A percentile compares a stretch with the other conserved stretches of the same genome.
These are phyloP conservation scores for Pulveroboletus sp. DNA, from an alignment of 768 basidiomycete species.

Conservation along the genomic window DNA sequence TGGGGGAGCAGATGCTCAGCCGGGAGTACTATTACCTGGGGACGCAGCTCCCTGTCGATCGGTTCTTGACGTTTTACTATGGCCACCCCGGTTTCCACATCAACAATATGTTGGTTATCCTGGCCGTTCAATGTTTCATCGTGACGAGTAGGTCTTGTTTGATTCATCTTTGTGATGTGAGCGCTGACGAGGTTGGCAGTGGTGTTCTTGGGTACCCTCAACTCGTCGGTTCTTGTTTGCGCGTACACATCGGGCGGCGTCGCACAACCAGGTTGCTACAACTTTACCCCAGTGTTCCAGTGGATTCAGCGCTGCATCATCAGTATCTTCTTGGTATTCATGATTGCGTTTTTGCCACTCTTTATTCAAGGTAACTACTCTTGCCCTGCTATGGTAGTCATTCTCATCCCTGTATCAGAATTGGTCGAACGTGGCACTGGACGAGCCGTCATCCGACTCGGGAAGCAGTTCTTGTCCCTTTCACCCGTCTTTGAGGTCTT, in stretches of 20 bases:
- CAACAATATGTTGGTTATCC: conserved; percentile 98
- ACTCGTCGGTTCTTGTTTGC: conserved; percentile 78
- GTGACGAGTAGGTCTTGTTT: conserved; percentile 66
- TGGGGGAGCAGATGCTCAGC: conserved; percentile 99
- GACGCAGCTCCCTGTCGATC: conserved; percentile 95
- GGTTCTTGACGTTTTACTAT: conserved; percentile 99
- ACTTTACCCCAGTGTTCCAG: conserved; percentile 86
- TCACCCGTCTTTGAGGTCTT: conserved; percentile 98
- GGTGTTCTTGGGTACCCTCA: conserved; percentile 93
- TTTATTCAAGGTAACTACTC: conserved; percentile 81
- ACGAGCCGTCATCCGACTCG: conserved; percentile 86
- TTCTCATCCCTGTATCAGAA: conserved; percentile 47
- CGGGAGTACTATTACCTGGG: conserved; percentile 99
- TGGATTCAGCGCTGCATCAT: conserved; percentile 98
- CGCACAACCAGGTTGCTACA: conserved; percentile 89
- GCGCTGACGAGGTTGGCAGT: conserved; percentile 46
- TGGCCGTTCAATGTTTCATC: conserved; percentile 95
- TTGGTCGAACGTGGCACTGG: conserved; percentile 92
- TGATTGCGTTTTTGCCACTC: conserved; percentile 92
- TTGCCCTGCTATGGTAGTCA: conserved; percentile 12
- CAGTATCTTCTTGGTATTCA: conserved; percentile 97
- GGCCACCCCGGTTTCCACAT: conserved; percentile 99
- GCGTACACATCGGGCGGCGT: conserved; percentile 69
- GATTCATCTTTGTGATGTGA: not conserved
- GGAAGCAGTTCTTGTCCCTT: conserved; percentile 91